phyloP scores from a whole-genome alignment of 148 eudicot species.

The Bassia scoparia region DNA sequence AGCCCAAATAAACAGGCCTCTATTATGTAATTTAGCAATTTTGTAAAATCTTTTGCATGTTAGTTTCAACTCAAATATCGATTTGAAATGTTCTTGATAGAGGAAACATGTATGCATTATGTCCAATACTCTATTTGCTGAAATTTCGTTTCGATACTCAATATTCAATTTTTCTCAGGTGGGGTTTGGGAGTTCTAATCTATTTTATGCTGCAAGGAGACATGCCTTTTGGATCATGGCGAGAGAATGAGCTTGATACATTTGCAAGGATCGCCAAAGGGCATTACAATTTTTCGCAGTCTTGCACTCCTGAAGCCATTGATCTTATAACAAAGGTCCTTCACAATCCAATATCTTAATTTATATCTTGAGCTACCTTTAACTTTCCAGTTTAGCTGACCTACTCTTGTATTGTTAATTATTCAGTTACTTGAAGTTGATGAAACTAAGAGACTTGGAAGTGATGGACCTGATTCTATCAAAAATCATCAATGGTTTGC shows the following conservation, averaged over 20 bases:
- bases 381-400: background rate
- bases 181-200: constrained; percentile 90
- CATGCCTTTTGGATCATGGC: constrained; percentile 98
- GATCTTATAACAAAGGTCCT: constrained; percentile 85
- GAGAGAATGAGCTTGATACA: constrained; percentile 84
- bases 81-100: too few species aligned
- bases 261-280: constrained; percentile 86
- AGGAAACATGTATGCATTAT: too few species aligned
- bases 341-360: background rate
- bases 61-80: background rate
- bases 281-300: constrained; percentile 65
- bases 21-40: background rate
- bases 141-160: background rate
- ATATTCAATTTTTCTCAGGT: constrained; percentile 47
- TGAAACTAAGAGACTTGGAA: constrained; percentile 73
- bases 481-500: constrained; percentile 79
- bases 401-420: background rate
- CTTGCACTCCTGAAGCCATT: constrained; percentile 58
- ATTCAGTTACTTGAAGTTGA: constrained; percentile 80
- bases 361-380: background rate
- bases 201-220: constrained; percentile 92
- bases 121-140: background rate
- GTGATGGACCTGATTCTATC: constrained; percentile 54
- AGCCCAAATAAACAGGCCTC: too few species aligned
- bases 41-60: background rate